phyloP scores from a whole-genome alignment of 306 rosid genomes.

The Delonix regia region DNA sequence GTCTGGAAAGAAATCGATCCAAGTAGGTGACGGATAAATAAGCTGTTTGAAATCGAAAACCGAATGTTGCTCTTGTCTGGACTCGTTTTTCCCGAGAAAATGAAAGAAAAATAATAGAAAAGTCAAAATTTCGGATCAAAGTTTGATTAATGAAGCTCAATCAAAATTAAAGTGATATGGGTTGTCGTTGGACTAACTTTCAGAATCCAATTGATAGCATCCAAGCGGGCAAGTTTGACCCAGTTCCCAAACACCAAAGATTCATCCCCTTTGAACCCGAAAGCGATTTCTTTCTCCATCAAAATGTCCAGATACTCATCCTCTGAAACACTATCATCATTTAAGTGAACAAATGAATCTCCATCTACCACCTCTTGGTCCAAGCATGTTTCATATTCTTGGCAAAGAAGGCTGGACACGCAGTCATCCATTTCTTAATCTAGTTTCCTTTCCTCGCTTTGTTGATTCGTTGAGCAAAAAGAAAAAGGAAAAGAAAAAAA shows the following conservation, averaged over 20 bases:
- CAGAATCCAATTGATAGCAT: conserved; percentile 64
- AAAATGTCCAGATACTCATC: conserved; percentile 42
- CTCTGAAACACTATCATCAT: conserved; percentile 31
- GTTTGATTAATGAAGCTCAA: background rate
- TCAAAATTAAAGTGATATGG: conserved; percentile 6
- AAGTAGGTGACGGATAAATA: conserved; percentile 61
- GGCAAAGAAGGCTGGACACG: conserved; percentile 40
- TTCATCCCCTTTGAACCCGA: conserved; percentile 35
- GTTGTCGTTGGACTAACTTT: conserved; percentile 38
- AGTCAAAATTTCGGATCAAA: background rate
- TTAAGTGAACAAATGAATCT: conserved; percentile 23
- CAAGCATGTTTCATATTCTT: conserved; percentile 39
- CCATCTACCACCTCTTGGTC: conserved; percentile 33
- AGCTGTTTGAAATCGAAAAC: conserved; percentile 58
- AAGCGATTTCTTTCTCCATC: conserved; percentile 43
- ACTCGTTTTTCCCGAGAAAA: background rate
- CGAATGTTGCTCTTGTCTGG: conserved; percentile 50
- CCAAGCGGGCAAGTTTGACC: conserved; percentile 46
- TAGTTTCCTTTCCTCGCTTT: background rate
- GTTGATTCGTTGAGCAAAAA: background rate
- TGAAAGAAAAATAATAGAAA: background rate
- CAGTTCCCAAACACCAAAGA: conserved; percentile 36
- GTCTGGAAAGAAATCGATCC: conserved; percentile 52
- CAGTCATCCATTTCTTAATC: conserved; percentile 32
- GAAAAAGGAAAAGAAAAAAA: background rate